Evolutionary conservation across 495 filamentous ascomycete species (phyloP), one percentile per base, ranked within the genome.

Genomic region (Penicillium desertorum): DNA sequence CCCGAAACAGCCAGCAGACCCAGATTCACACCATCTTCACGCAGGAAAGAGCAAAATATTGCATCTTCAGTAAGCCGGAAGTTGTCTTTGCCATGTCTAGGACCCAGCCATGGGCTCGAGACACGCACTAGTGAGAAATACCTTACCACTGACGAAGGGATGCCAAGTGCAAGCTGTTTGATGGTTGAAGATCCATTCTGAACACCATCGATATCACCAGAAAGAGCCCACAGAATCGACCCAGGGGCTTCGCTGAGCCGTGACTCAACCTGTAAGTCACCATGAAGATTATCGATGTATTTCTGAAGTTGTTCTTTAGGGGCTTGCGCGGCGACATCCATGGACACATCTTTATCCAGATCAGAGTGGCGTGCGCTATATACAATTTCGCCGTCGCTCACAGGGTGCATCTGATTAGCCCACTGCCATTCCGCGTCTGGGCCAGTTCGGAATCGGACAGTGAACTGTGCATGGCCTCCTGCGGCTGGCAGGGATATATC

Each of bases 1-100:
- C 90, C 92, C 58, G 90, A 92, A 22, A 96, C 77, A 1, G 85
- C 92, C 34, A 98, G 71, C 1, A 96, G 64, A n/a, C 93, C 89
- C 6, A 98, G 70, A 75, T 95, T 84, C 27, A 83, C 74, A 0
- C 94, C 94, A 68, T 90, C 82, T 1, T 67, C 71, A 19, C 85
- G 86, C 11, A 96, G 78, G 64, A 96, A 96, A 0, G 92, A 90
- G 44, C 84, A 88, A 48, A 97, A 65, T 3, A 98, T 69, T 5
- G 86, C 90, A 70, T 96, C 90, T 58, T 90, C 87, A 34, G 87
- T 86, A 23, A 91, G 73, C 6, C 65, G 64, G 30, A 95, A 88
- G 5, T 74, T 68, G 9, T 76, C 70, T 51, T 80, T 84, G 14
- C 93, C 93, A 71, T 98, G 94, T 16, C 90, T 78, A 20, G 94